phyloP scores from a whole-genome alignment of 495 filamentous ascomycete genomes.

The Usnea hakonensis region DNA sequence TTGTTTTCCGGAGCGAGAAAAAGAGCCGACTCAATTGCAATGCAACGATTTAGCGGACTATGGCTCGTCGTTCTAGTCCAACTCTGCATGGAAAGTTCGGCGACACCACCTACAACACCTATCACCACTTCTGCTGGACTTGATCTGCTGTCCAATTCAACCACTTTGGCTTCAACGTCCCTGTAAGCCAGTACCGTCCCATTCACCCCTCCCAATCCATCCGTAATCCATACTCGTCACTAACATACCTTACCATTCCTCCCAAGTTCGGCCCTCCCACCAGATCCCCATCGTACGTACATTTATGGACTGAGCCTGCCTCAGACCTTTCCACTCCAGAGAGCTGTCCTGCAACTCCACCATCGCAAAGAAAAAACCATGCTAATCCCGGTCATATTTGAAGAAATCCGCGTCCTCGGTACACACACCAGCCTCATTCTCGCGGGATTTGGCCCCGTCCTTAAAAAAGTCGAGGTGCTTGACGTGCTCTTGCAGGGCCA shows the following conservation, averaged over 20 bases:
- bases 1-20: not conserved
- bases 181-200: not conserved
- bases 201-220: not conserved
- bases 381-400: not conserved
- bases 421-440: conserved; percentile 3
- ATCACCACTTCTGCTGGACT: not conserved
- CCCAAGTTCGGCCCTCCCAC: not conserved
- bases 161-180: not conserved
- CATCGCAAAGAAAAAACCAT: not conserved
- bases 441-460: not conserved
- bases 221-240: not conserved
- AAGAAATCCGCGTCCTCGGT: not conserved
- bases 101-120: not conserved
- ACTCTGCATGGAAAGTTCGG: not conserved
- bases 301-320: not conserved
- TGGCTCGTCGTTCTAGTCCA: not conserved
- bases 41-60: not conserved
- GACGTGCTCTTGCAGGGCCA: conserved; percentile 5
- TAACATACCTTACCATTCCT: not conserved
- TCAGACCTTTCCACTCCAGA: not conserved
- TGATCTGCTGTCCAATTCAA: not conserved
- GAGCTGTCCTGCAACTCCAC: not conserved
- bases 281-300: not conserved
- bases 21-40: not conserved
- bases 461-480: not conserved